Base-by-base conservation (phyloP, 495 filamentous ascomycete species). In the Apodospora peruviana region DNA sequence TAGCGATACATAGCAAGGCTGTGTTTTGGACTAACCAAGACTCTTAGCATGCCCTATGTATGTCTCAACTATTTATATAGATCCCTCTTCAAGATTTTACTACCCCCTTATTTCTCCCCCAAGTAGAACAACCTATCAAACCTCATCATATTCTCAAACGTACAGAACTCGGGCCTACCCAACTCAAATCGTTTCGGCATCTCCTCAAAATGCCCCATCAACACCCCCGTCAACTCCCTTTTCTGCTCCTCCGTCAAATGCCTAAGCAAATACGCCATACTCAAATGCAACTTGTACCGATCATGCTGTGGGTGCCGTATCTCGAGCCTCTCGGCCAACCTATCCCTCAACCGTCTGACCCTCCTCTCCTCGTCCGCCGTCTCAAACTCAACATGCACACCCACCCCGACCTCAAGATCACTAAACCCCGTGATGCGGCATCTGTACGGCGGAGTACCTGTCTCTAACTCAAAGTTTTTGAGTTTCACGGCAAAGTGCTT, bases 121-220 rank as follows among this genome's bases (percentile, higher is more conserved):
- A 62, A 32, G 37, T 55, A 57, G 17, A 56, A 53, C 44, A 50
- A 17, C 18, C 43, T 36, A 14, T 53, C 43, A 37, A 58, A 60
- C 16, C 23, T 35, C 35, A 56, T 51, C 57, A 60, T 57, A 34
- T 60, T 27, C 22, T 56, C 49, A 39, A 58, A 60, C 8, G 38
- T 51, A 19, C 57, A 63, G 43, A 60, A 58, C 39, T 60, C 60
- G 1, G 53, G 54, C 24, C 22, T 37, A 2, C 53, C 60, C 3
- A 63, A 48, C 46, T 55, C 51, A 36, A 57, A 51, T 40, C 51
- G 45, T 39, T 41, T 36, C 5, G 46, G 29, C 51, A 58, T 55
- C 2, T 12, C 43, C 10, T 25, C 18, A 29, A 47, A 48, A 20
- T 52, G 43, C 1, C 45, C 41, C 38, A 16, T 18, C 7, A 59